phyloP scores from a whole-genome alignment of 768 basidiomycete species.

The Multifurca ochricompacta region DNA sequence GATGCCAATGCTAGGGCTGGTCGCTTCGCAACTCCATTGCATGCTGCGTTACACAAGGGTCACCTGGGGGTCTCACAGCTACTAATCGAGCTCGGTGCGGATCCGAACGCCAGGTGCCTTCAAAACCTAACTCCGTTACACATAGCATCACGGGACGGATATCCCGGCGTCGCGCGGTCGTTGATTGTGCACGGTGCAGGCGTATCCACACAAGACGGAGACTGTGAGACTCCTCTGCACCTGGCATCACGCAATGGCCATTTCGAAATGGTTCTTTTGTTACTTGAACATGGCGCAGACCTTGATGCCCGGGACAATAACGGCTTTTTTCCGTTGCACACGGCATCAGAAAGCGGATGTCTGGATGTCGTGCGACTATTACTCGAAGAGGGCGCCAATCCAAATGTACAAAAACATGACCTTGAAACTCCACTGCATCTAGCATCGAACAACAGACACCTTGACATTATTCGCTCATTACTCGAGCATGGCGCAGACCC shows the following conservation, averaged over 20 bases:
- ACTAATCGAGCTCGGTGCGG: not conserved
- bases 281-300: not conserved
- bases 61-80: not conserved
- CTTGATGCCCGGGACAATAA: not conserved
- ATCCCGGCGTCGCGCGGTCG: not conserved
- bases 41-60: not conserved
- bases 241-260: slow-evolving; percentile 16
- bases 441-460: not conserved
- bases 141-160: not conserved
- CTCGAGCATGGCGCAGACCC: not conserved
- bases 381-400: not conserved
- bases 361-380: not conserved
- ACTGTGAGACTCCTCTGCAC: slow-evolving; percentile 28
- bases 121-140: not conserved
- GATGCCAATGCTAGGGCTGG: not conserved
- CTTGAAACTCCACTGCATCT: not conserved
- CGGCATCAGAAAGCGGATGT: not conserved
- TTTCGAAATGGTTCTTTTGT: slow-evolving; percentile 2
- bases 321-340: not conserved
- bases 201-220: not conserved
- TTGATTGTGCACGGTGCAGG: not conserved
- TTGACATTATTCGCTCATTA: not conserved
- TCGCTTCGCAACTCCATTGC: not conserved
- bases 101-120: not conserved
- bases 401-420: not conserved